Evolutionary conservation across 306 rosid species (phyloP), one percentile per base, ranked within the genome.

Genomic region (Quercus rubra): DNA sequence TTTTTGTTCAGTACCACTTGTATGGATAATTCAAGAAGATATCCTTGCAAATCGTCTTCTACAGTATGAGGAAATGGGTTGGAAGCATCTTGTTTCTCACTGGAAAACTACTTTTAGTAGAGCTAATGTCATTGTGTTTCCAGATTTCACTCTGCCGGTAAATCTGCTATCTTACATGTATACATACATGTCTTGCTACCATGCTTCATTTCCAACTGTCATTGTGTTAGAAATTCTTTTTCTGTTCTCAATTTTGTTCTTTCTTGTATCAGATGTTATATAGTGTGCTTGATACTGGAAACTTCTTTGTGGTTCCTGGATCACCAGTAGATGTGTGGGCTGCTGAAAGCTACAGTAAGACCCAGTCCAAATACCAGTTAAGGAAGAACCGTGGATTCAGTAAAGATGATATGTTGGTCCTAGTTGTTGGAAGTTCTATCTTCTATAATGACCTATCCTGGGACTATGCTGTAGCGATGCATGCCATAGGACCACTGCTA

Each of bases 381-480:
- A 90, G 93, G 82, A 85, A 89, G 80, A 76, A 61, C 64, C 83
- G 82, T 55, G 92, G 94, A 83, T 90, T 90, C 71, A 74, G 83
- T 74, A 83, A 81, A 83, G 82, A 82, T 79, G 99, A 95, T 85
- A 73, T 90, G 81, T 81, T 93, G 84, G 92, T 95, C 84, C 82
- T 95, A 74, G 90, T 95, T 73, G 87, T 93, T 74, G 98, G 99
- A 78, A 95, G 96, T 78, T 84, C 97, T 77, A 81, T 90, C 83
- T 91, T 89, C 87, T 89, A 85, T 70, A 85, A 87, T 85, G 87
- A 91, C 76, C 84, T 85, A 74, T 87, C 97, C 17, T 90, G 97
- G 98, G 98, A 91, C 84, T 90, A 90, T 91, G 93, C 97, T 56
- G 96, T 93, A 84, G 97, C 94, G n/a, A 93, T 93, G 97, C 98